A percentile compares a stretch with the other conserved stretches of the same genome.
Conservation (phyloP, 192 early-diverging fungal genomes). For the Rhizophlyctis rosea region DNA sequence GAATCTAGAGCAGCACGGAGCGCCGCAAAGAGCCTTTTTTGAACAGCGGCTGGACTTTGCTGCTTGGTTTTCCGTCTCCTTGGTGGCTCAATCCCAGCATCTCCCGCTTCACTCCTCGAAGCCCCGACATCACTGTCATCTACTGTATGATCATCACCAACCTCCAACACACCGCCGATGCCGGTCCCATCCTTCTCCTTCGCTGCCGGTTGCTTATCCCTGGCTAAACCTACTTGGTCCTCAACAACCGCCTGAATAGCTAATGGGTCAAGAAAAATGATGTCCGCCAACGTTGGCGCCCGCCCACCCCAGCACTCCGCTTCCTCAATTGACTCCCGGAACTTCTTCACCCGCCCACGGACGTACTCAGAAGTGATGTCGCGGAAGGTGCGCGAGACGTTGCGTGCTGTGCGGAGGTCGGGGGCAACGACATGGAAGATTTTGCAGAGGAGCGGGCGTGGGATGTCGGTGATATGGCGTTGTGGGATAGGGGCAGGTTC, state of each 20-base stretch:
- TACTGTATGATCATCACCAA: conserved; percentile 1
- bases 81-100: too few relatives aligned
- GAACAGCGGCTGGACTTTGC: conserved; percentile 7
- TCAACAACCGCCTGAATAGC: conserved; percentile 15
- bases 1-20: conserved; percentile 18
- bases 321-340: conserved; percentile 27
- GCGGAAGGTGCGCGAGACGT: conserved; percentile 16
- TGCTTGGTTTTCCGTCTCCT: conserved; percentile 4
- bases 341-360: conserved; percentile 10
- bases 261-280: conserved; percentile 23
- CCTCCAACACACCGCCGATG: background rate
- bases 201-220: conserved; percentile 4
- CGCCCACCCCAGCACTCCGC: conserved; percentile 30
- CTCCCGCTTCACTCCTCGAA: background rate
- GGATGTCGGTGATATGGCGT: too few relatives aligned
- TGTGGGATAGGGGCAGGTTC: too few relatives aligned
- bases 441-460: conserved; percentile 16
- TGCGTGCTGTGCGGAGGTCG: conserved; percentile 12
- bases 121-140: background rate
- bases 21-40: conserved; percentile 5
- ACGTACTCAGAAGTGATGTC: conserved; percentile 19
- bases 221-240: background rate
- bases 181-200: background rate
- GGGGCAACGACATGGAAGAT: conserved; percentile 20
- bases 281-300: conserved; percentile 21